A percentile compares a stretch with the other conserved stretches of the same genome.
Evolutionary conservation across 2,329 filamentous ascomycete genomes (phyloP).

Genomic region (Plectosphaerella cucumerina): DNA sequence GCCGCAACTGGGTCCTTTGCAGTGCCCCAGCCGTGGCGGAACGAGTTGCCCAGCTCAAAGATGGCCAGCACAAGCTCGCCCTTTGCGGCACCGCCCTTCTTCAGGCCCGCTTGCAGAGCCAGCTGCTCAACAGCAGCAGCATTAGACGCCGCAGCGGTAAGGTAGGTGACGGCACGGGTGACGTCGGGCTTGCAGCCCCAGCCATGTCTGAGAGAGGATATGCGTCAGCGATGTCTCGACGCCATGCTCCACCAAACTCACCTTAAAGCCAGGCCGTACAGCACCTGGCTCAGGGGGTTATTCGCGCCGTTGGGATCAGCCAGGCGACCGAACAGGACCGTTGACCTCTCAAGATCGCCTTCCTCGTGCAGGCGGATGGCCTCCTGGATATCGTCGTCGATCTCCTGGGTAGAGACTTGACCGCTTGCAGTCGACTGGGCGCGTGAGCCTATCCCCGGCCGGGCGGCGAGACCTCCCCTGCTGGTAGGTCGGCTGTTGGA

Average conservation of each 20-base stretch:
- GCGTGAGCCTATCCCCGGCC: background rate
- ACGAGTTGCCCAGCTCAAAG: conserved; percentile 89
- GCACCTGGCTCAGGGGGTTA: conserved; percentile 90
- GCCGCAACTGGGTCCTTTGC: conserved; percentile 82
- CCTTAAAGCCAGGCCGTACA: conserved; percentile 89
- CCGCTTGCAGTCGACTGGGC: background rate
- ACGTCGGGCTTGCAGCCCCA: conserved; percentile 82
- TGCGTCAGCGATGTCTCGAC: conserved; percentile 1
- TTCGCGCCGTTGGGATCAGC: conserved; percentile 82
- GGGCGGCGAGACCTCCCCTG: background rate
- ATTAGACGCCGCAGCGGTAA: conserved; percentile 85
- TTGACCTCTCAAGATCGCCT: conserved; percentile 74
- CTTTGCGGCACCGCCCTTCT: conserved; percentile 91
- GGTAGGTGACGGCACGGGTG: conserved; percentile 71
- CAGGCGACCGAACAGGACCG: conserved; percentile 77
- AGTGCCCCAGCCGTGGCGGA: conserved; percentile 92
- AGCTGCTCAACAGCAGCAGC: conserved; percentile 81
- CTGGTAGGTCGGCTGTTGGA: conserved; percentile 4
- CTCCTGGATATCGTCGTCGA: conserved; percentile 77
- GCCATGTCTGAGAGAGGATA: conserved; percentile 61
- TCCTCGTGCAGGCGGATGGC: conserved; percentile 91
- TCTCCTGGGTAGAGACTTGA: conserved; percentile 44
- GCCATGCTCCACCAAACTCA: conserved; percentile 35
- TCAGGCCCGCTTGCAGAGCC: conserved; percentile 81
- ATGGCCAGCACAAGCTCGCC: conserved; percentile 95